Evolutionary conservation across 1,284 basidiomycete species (phyloP).

Genomic region (Singerocomus inundabilis): DNA sequence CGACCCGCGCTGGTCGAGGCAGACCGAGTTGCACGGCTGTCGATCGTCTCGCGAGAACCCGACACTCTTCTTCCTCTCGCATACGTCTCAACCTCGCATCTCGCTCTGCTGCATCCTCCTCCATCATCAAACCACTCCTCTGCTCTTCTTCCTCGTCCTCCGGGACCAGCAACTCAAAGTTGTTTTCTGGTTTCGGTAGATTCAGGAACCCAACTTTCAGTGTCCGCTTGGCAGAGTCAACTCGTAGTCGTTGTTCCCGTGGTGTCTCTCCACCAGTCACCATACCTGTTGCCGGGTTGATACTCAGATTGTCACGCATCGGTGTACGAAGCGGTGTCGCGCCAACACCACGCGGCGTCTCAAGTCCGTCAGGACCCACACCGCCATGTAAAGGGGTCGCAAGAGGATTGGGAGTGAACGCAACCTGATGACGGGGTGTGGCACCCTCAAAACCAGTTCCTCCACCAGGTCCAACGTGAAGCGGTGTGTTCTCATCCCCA

Average conservation of each 20-base stretch:
- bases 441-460: constrained; percentile 91
- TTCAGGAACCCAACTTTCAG: constrained; percentile 81
- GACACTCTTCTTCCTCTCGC: constrained; percentile 76
- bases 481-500: constrained; percentile 94
- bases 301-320: constrained; percentile 85
- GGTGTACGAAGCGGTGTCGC: constrained; percentile 89
- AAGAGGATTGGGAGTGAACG: constrained; percentile 94
- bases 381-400: constrained; percentile 72
- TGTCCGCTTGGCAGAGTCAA: constrained; percentile 65
- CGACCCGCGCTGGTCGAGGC: constrained; percentile 85
- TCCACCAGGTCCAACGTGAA: constrained; percentile 68
- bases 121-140: constrained; percentile 44
- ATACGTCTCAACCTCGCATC: constrained; percentile 74
- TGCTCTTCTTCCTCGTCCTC: constrained; percentile 74
- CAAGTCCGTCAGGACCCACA: constrained; percentile 45
- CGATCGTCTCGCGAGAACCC: constrained; percentile 77
- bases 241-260: constrained; percentile 65
- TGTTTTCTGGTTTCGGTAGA: constrained; percentile 94
- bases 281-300: constrained; percentile 73
- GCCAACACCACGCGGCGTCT: constrained; percentile 64
- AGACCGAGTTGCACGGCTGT: constrained; percentile 81
- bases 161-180: constrained; percentile 93
- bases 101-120: constrained; percentile 91
- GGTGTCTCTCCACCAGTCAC: constrained; percentile 69
- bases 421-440: constrained; percentile 83